phyloP scores from a whole-genome alignment of 140 eudicot species.

The Stevia rebaudiana region DNA sequence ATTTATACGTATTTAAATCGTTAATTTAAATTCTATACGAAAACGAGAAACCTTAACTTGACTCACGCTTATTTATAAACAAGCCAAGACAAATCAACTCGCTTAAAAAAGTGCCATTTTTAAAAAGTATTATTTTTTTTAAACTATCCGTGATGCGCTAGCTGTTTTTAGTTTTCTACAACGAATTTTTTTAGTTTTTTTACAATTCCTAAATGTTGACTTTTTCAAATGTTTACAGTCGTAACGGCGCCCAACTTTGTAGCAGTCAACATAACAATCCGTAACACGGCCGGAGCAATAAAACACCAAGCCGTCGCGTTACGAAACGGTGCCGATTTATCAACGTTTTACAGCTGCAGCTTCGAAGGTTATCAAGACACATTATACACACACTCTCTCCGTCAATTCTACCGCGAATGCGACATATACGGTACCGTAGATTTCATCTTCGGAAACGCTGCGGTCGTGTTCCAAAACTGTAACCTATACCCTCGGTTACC shows the following conservation, averaged over 20 bases:
- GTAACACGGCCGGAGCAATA: slow-evolving; percentile 57
- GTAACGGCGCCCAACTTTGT: slow-evolving; percentile 50
- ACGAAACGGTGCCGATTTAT: slow-evolving; percentile 50
- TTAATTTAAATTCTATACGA: too few relatives aligned
- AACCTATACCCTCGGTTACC: slow-evolving; percentile 51
- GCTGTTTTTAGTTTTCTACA: too few relatives aligned
- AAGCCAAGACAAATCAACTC: too few relatives aligned
- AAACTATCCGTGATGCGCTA: too few relatives aligned
- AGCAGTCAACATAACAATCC: slow-evolving; percentile 47
- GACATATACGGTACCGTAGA: slow-evolving; percentile 62
- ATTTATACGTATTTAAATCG: too few relatives aligned
- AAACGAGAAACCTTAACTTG: too few relatives aligned
- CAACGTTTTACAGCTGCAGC: slow-evolving; percentile 57
- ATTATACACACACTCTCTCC: slow-evolving; percentile 49
- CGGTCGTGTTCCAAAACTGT: slow-evolving; percentile 47
- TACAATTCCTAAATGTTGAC: slow-evolving; percentile 11
- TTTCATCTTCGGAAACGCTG: slow-evolving; percentile 59
- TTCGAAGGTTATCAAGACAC: slow-evolving; percentile 68
- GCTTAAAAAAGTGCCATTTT: too few relatives aligned
- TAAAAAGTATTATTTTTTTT: too few relatives aligned
- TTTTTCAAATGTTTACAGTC: slow-evolving; percentile 27
- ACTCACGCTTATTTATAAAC: too few relatives aligned
- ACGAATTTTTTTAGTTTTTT: too few relatives aligned
- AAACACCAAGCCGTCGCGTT: slow-evolving; percentile 60
- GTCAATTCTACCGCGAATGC: slow-evolving; percentile 54